A percentile compares a stretch with the other conserved stretches of the same genome.
Conservation (phyloP, 208 protist genomes). For the Naegleria fowleri region DNA sequence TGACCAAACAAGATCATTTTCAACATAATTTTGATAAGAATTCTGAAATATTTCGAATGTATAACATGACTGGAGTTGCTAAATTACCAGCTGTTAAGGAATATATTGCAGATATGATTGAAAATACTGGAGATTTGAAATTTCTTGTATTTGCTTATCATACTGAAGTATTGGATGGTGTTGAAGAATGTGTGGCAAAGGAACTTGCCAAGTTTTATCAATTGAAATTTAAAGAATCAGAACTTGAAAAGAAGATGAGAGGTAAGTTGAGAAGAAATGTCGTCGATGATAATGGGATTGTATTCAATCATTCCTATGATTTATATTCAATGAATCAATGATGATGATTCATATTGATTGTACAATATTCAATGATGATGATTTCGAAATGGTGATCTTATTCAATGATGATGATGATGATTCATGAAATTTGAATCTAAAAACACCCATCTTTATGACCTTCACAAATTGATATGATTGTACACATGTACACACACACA, state of each 20-base stretch:
- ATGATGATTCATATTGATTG: too few relatives aligned
- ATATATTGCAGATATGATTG: not conserved
- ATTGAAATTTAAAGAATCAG: not conserved
- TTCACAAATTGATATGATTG: too few relatives aligned
- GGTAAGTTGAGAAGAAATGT: not conserved
- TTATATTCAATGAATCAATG: too few relatives aligned
- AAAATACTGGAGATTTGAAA: not conserved
- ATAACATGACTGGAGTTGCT: not conserved
- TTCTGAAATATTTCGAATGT: not conserved
- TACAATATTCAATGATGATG: too few relatives aligned
- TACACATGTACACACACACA: too few relatives aligned
- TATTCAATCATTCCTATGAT: too few relatives aligned
- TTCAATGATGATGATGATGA: too few relatives aligned
- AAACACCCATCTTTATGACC: too few relatives aligned
- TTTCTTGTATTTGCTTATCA: slow-evolving; percentile 17
- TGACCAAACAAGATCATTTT: not conserved
- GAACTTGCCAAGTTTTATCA: not conserved
- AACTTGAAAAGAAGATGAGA: not conserved
- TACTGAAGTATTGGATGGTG: not conserved
- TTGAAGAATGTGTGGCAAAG: not conserved
- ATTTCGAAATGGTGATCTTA: too few relatives aligned
- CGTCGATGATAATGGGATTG: not conserved
- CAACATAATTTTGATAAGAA: not conserved
- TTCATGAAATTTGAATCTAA: too few relatives aligned
- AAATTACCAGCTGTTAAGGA: not conserved